Evolutionary conservation across 2,329 filamentous ascomycete genomes (phyloP).

Genomic region (Didymella keratinophila): DNA sequence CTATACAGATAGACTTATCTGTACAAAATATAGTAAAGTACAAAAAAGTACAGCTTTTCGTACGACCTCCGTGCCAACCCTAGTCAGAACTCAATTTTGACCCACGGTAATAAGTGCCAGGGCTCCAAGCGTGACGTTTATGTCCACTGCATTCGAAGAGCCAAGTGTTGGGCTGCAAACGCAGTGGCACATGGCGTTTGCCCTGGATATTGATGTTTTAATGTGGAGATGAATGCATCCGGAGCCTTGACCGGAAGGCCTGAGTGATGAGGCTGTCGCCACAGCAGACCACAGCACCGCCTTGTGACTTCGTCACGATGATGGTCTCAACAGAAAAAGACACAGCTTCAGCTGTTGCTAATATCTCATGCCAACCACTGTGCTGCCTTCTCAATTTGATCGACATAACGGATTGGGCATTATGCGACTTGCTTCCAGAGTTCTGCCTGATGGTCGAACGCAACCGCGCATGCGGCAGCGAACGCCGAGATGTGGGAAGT

Average conservation of each 20-base stretch:
- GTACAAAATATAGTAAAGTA: no score
- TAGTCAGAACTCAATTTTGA: slow-evolving; percentile 5
- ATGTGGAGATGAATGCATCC: background rate
- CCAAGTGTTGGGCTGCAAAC: background rate
- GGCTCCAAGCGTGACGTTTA: background rate
- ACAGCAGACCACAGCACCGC: background rate
- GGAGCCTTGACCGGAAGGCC: background rate
- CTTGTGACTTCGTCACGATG: background rate
- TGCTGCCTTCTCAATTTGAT: background rate
- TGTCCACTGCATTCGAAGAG: background rate
- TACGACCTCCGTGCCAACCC: no score
- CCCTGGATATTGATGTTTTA: background rate
- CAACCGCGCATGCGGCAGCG: background rate
- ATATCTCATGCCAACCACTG: background rate
- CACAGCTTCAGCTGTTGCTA: background rate
- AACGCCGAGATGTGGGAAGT: background rate
- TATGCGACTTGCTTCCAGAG: background rate
- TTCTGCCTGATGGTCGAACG: background rate
- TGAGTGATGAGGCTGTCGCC: background rate
- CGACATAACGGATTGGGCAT: background rate
- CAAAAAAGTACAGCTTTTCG: no score
- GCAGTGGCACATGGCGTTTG: slow-evolving; percentile 2
- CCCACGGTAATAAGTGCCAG: background rate
- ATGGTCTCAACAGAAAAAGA: background rate
- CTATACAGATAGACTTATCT: no score